Conservation (phyloP, 2,329 filamentous ascomycete genomes). For the Colletotrichum neosansevieriae region DNA sequence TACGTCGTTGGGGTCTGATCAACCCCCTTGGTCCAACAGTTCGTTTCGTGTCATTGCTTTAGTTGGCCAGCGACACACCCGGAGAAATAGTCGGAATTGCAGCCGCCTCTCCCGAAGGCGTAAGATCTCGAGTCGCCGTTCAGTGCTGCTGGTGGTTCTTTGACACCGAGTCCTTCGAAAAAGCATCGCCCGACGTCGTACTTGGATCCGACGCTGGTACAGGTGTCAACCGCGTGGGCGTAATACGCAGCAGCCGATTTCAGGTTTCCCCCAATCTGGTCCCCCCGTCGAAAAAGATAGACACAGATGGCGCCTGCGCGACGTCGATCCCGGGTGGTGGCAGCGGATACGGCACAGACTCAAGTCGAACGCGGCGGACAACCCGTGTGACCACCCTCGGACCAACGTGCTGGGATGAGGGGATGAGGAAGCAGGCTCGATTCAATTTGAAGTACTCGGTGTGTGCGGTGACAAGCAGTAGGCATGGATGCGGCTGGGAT, state of each 20-base stretch:
- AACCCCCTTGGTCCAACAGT: not conserved
- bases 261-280: constrained; percentile 8
- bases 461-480: constrained; percentile 9
- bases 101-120: constrained; percentile 8
- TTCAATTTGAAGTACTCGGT: constrained; percentile 12
- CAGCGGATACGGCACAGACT: constrained; percentile 21
- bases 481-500: constrained; percentile 4
- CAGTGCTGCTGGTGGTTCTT: constrained; percentile 1
- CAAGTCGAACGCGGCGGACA: constrained; percentile 19
- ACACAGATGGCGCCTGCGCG: constrained; percentile 17
- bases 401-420: constrained; percentile 29
- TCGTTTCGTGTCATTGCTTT: constrained; percentile 10
- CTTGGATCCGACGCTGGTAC: constrained; percentile 1
- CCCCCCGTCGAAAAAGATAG: constrained; percentile 10
- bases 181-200: constrained; percentile 2
- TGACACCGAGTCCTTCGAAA: not conserved
- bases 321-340: constrained; percentile 27
- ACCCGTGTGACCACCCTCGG: constrained; percentile 28
- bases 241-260: constrained; percentile 5
- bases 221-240: constrained; percentile 21
- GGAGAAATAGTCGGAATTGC: constrained; percentile 1
- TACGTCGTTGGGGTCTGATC: not conserved
- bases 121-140: not conserved
- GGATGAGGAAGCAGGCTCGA: constrained; percentile 21
- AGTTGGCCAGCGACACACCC: not conserved